Base-by-base conservation (phyloP, 495 filamentous ascomycete genomes). In the Polyplosphaeria fusca region DNA sequence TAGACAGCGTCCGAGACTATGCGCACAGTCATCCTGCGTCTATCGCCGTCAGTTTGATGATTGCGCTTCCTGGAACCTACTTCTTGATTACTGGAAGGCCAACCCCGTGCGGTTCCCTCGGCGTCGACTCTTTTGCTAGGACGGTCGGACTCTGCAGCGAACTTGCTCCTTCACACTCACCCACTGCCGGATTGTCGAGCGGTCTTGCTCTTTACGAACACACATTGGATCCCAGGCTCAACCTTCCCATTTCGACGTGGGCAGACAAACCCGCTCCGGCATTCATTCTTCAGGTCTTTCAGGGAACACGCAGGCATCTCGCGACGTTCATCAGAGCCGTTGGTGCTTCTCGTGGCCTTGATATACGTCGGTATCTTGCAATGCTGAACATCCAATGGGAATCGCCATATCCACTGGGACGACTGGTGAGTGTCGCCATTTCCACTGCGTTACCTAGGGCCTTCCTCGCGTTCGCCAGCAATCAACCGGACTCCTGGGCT, bases 11-110 rank as follows among this genome's bases (percentile, higher is more conserved):
- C 13, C 49, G 56, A 41, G 56, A 60, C 18, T 60, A 52, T 19
- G 49, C 56, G 23, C 56, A 60, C 19, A 47, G 19, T 37, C 56
- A 53, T 42, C 56, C 56, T 12, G 4, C 51, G 28, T 58, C 55
- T 25, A 20, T 58, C 4, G 49, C 56, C 7, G 26, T 49, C 16
- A 32, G 48, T 3, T 23, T 60, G 7, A 43, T 60, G 19, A 48
- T 60, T 41, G 49, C 49, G 27, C 41, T 60, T 7, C 56, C 56
- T 26, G 56, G 56, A 26, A 41, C 56, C 13, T 60, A 60, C 41
- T 40, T 60, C 16, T 41, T 28, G 13, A 22, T 60, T 2, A 47
- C 56, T 12, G 56, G 56, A 25, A 39, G 51, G 7, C 39, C 45
- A 23, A 43, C 44, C 2, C 2, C 56, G 1, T 60, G 56, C 43